Evolutionary conservation across 148 eudicot genomes (phyloP).

Genomic region (Cornus kousa): DNA sequence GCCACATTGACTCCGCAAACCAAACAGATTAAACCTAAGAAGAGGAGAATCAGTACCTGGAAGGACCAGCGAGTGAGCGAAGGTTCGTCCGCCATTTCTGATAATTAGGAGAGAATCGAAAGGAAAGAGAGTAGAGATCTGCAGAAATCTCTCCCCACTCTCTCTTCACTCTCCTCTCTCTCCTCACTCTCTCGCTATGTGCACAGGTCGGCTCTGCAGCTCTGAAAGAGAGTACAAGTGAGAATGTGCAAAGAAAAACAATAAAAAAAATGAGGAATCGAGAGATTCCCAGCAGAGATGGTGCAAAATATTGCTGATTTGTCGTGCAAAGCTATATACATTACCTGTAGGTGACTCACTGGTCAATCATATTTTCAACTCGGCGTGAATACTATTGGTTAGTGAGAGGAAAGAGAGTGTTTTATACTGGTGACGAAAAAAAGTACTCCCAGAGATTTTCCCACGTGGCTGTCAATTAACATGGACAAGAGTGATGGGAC

Average conservation of each 20-base stretch:
- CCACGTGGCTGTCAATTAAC: too few species aligned
- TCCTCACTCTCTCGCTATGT: neutral
- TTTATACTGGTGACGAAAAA: too few species aligned
- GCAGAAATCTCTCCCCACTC: neutral
- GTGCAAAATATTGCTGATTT: neutral
- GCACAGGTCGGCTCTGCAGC: neutral
- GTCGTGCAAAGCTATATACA: neutral
- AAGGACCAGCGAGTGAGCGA: conserved; percentile 73
- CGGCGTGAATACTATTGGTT: too few species aligned
- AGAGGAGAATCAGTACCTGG: conserved; percentile 35
- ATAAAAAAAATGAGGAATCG: neutral
- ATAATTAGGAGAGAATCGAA: neutral
- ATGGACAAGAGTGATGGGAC: too few species aligned
- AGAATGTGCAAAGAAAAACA: neutral
- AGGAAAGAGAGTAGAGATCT: conserved; percentile 13
- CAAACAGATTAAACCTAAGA: conserved; percentile 1
- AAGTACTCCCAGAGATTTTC: too few species aligned
- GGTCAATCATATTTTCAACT: neutral
- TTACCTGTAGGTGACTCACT: neutral
- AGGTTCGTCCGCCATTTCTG: conserved; percentile 62
- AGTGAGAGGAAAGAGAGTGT: too few species aligned
- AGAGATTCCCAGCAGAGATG: neutral
- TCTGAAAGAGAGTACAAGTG: neutral
- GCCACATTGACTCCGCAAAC: neutral
- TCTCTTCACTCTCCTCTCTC: neutral